A percentile compares a stretch with the other conserved stretches of the same genome.
Evolutionary conservation across 2,329 filamentous ascomycete genomes (phyloP).

Genomic region (Phialophora expanda): DNA sequence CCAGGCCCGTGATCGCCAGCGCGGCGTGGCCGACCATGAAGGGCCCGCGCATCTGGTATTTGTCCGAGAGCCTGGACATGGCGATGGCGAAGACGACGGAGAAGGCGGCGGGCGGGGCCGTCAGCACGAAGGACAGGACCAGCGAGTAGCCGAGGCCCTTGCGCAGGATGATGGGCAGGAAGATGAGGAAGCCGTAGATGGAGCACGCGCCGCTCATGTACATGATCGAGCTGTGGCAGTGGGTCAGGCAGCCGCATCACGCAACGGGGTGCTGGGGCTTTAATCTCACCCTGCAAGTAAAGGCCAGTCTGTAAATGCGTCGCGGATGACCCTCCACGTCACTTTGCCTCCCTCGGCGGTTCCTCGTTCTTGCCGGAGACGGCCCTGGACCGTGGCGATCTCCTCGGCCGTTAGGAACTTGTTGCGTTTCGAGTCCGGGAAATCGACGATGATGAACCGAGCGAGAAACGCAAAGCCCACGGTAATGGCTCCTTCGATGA

Average conservation of each 20-base stretch:
- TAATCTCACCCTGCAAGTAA: constrained; percentile 59
- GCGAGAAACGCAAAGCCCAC: constrained; percentile 4
- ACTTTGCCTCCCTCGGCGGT: constrained; percentile 60
- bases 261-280: constrained; percentile 40
- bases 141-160: constrained; percentile 47
- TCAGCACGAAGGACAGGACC: constrained; percentile 43
- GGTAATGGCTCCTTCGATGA: constrained; percentile 55
- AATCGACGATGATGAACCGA: constrained; percentile 48
- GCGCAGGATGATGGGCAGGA: constrained; percentile 48
- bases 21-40: constrained; percentile 16
- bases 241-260: background rate
- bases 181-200: constrained; percentile 71
- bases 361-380: constrained; percentile 65
- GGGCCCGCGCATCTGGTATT: constrained; percentile 12
- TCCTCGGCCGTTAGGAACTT: constrained; percentile 63
- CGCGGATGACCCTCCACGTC: constrained; percentile 43
- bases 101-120: constrained; percentile 41
- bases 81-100: constrained; percentile 12
- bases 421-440: constrained; percentile 66
- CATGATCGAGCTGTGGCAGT: background rate
- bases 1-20: constrained; percentile 64
- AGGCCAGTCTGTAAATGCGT: constrained; percentile 42
- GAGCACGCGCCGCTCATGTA: constrained; percentile 54
- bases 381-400: constrained; percentile 58
- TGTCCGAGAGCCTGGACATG: constrained; percentile 15